Evolutionary conservation across 2,329 filamentous ascomycete genomes (phyloP), one percentile per base, ranked within the genome.

Genomic region (Ampelomyces quisqualis): DNA sequence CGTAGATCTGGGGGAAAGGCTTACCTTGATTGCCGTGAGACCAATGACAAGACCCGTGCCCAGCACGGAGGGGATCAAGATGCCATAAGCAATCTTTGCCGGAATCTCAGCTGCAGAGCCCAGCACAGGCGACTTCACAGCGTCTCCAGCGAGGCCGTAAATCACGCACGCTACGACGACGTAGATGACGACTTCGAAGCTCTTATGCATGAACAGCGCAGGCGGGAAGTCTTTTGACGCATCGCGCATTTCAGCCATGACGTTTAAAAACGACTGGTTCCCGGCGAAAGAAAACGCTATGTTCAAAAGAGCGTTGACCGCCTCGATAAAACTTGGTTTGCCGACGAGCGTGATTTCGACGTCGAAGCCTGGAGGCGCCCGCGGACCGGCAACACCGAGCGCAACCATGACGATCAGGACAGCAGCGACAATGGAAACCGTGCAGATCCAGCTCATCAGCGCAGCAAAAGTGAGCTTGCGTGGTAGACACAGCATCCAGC

Each of bases 21-120:
- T 15, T 9, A 30, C 27, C 56, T 84, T 85, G 36, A 75, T 75
- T 2, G 81, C 81, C 2, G 86, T 79, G 50, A 85, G 80, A 10
- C 78, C 82, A 57, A 85, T 83, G 42, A 88, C 84, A 3, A 86
- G 82, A 35, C 83, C 84, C 0, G 84, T 82, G 34, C 87, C 80
- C 28, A 87, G 72, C 39, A 87, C 86, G 2, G 85, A 86, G 14
- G 83, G 83, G 4, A 83, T 74, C 1, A 84, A 82, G 40, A 86
- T 72, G 14, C 81, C 82, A 67, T 81, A 87, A 9, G 85, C 84
- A 11, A 84, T 71, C 59, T 86, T 85, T 14, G 78, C 73, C 21
- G 86, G 70, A 0, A 76, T 58, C 2, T 58, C 59, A 3, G 77
- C 73, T 5, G 82, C 78, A 0, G 82, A 84, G 3, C 82, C 79